Conservation (phyloP, 2,329 filamentous ascomycete genomes). For the Fusarium anthophilum region DNA sequence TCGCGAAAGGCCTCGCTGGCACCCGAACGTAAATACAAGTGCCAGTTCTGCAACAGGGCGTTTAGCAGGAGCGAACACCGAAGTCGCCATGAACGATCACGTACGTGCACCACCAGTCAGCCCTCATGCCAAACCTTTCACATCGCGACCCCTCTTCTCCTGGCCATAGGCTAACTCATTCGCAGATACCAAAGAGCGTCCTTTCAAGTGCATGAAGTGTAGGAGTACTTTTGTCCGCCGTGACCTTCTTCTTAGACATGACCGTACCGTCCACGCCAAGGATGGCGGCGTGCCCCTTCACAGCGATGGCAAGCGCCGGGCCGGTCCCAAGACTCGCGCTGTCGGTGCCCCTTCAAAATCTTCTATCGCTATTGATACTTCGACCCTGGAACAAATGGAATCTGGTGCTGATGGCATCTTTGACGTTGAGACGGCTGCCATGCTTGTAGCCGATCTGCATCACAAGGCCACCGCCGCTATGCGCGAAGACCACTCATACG, state of each 20-base stretch:
- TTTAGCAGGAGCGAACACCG: constrained; percentile 98
- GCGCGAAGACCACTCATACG: constrained; percentile 66
- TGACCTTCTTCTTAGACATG: constrained; percentile 94
- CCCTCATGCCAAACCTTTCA: constrained; percentile 13
- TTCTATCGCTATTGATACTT: constrained; percentile 81
- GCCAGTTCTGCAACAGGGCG: constrained; percentile 96
- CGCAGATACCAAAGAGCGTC: constrained; percentile 95
- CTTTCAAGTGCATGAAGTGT: constrained; percentile 99
- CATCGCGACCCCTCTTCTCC: constrained; percentile 8
- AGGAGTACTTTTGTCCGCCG: constrained; percentile 97
- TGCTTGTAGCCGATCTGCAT: constrained; percentile 98
- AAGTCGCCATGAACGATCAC: constrained; percentile 95
- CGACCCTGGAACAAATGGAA: constrained; percentile 91
- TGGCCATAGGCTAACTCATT: constrained; percentile 39
- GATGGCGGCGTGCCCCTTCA: constrained; percentile 94
- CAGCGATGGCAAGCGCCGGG: constrained; percentile 90
- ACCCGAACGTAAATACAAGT: constrained; percentile 99
- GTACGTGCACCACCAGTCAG: constrained; percentile 73
- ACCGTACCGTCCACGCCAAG: constrained; percentile 98
- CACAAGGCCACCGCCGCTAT: constrained; percentile 87
- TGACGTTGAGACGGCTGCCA: constrained; percentile 95
- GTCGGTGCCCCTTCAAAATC: constrained; percentile 76
- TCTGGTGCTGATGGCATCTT: constrained; percentile 90
- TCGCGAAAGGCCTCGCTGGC: constrained; percentile 79
- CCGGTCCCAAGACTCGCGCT: constrained; percentile 73